Percentiles rank a stretch among this genome's conserved stretches.
These are phyloP conservation scores for Mikania micrantha DNA, from an alignment of 129 eudicot genomes.

Conservation along the genomic window DNA sequence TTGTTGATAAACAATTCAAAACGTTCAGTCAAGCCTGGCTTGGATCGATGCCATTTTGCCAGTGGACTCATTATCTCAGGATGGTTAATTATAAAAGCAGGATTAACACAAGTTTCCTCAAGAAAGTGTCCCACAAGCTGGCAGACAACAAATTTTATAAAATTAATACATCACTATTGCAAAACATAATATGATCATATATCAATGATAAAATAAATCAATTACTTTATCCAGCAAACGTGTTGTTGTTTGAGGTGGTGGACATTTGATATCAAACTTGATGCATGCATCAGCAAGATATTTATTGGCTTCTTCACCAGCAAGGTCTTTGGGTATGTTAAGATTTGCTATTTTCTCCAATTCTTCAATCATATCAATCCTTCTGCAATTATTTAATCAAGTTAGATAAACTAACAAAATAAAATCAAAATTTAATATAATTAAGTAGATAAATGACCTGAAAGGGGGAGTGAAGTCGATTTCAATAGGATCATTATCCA, in stretches of 20 bases:
- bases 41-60: conserved; percentile 98
- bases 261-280: conserved; percentile 70
- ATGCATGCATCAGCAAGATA: conserved; percentile 74
- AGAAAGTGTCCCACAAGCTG: conserved; percentile 94
- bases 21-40: conserved; percentile 80
- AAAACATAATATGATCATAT: neutral
- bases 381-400: conserved; percentile 27
- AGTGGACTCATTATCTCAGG: conserved; percentile 98
- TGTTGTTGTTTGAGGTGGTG: conserved; percentile 88
- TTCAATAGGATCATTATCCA: conserved; percentile 65
- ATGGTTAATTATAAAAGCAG: conserved; percentile 80
- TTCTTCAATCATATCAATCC: conserved; percentile 92
- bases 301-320: conserved; percentile 74
- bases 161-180: neutral
- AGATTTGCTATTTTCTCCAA: conserved; percentile 51
- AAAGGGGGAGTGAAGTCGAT: conserved; percentile 92
- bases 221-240: conserved; percentile 83
- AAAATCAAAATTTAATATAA: neutral
- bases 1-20: conserved; percentile 90
- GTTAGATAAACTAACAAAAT: neutral
- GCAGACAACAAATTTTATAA: neutral
- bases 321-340: conserved; percentile 82
- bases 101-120: conserved; percentile 86
- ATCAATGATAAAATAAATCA: too few species aligned
- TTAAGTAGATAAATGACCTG: conserved; percentile 40